Conservation (phyloP, 305 asterid species). For the Coffea humblotiana region DNA sequence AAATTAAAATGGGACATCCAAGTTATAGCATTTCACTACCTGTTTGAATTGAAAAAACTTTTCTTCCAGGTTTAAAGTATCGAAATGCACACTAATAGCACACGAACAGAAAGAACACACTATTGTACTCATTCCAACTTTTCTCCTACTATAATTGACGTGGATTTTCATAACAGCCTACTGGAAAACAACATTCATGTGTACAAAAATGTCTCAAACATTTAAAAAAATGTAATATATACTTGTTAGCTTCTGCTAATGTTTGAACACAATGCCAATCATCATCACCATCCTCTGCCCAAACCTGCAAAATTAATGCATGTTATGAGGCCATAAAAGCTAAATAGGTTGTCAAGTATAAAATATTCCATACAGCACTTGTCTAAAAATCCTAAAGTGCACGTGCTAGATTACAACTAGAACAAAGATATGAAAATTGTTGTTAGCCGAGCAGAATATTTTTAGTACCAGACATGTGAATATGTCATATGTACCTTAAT, state of each 20-base stretch:
- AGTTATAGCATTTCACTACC: not conserved
- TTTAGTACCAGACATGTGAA: not conserved
- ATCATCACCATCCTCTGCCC: constrained; percentile 78
- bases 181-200: not conserved
- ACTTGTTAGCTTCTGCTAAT: constrained; percentile 69
- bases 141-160: not conserved
- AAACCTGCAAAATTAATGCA: constrained; percentile 45
- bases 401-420: not conserved
- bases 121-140: not conserved
- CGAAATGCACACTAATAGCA: not conserved
- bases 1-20: no score
- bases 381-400: not conserved
- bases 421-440: not conserved
- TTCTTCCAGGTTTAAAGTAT: not conserved
- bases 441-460: no score
- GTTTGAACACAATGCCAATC: constrained; percentile 91
- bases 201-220: not conserved
- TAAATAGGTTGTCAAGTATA: not conserved
- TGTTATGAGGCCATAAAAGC: not conserved
- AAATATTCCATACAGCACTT: not conserved
- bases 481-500: constrained; percentile 55
- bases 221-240: constrained; percentile 7
- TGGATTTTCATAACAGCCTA: not conserved
- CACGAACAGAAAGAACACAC: not conserved
- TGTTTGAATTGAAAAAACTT: not conserved